Conservation (phyloP, 2,329 filamentous ascomycete species). For the Aspergillus carbonarius region DNA sequence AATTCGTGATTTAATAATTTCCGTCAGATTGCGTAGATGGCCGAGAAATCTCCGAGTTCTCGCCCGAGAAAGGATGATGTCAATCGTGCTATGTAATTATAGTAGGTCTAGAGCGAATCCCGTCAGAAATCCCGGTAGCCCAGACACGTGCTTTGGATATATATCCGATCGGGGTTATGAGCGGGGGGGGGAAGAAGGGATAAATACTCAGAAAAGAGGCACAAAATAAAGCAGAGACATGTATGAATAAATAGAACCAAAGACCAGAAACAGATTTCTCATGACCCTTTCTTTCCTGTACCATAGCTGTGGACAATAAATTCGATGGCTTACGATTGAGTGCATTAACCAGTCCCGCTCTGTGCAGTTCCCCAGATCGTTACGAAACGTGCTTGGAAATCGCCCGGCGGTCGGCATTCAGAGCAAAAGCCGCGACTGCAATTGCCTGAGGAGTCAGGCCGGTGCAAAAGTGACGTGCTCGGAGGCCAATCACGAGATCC, state of each 20-base stretch:
- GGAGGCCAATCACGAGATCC: constrained; percentile 28
- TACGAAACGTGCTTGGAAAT: background rate
- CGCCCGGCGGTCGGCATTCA: background rate
- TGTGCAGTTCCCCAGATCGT: background rate
- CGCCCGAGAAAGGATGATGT: background rate
- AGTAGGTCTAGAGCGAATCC: background rate
- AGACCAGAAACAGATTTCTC: no score
- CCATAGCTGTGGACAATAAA: no score
- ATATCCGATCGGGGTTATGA: no score
- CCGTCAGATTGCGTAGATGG: background rate
- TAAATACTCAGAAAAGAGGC: no score
- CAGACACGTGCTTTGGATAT: no score
- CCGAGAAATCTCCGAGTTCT: background rate
- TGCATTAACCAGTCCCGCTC: background rate
- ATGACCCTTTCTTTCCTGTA: no score
- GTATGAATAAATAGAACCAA: no score
- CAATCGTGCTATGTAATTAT: background rate
- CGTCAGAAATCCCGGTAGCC: background rate
- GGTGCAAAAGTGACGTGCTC: constrained; percentile 30
- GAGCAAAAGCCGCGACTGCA: constrained; percentile 24
- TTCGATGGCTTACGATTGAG: background rate
- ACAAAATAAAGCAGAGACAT: no score
- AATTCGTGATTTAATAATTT: background rate
- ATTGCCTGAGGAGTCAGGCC: background rate
- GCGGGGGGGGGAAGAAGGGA: no score